phyloP scores from a whole-genome alignment of 1,139 yeast species.

The Sugiyamaella grinbergsii region DNA sequence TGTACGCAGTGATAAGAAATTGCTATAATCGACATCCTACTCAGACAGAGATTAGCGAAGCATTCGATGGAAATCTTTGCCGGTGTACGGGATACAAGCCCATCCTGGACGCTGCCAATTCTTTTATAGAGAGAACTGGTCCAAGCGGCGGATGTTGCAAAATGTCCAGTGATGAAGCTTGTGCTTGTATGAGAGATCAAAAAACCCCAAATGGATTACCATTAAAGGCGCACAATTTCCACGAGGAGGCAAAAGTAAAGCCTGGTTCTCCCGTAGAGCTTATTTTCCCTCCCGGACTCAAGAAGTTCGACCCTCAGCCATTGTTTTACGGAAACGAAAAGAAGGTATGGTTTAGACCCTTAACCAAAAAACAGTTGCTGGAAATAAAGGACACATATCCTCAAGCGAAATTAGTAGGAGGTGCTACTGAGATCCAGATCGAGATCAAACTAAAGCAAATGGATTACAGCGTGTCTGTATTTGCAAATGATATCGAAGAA shows the following conservation, averaged over 20 bases:
- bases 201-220: conserved; percentile 43
- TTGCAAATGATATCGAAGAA: conserved; percentile 48
- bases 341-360: conserved; percentile 49
- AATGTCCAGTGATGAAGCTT: conserved; percentile 12
- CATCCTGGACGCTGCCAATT: conserved; percentile 49
- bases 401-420: conserved; percentile 48
- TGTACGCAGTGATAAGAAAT: conserved; percentile 47
- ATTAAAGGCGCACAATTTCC: conserved; percentile 42
- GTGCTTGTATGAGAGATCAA: conserved; percentile 28
- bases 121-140: conserved; percentile 35
- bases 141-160: conserved; percentile 20
- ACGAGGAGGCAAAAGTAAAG: conserved; percentile 7
- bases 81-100: conserved; percentile 54
- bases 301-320: conserved; percentile 37
- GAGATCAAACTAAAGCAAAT: conserved; percentile 49
- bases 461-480: conserved; percentile 45
- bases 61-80: conserved; percentile 51
- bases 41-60: conserved; percentile 46
- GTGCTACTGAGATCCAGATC: conserved; percentile 52
- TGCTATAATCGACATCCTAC: conserved; percentile 44
- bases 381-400: conserved; percentile 44
- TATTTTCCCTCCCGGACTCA: conserved; percentile 46
- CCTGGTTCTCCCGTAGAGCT: conserved; percentile 40
- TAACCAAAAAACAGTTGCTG: conserved; percentile 44
- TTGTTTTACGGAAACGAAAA: conserved; percentile 44